Conservation (phyloP, 345 rosid species). For the Chamaenerion angustifolium region DNA sequence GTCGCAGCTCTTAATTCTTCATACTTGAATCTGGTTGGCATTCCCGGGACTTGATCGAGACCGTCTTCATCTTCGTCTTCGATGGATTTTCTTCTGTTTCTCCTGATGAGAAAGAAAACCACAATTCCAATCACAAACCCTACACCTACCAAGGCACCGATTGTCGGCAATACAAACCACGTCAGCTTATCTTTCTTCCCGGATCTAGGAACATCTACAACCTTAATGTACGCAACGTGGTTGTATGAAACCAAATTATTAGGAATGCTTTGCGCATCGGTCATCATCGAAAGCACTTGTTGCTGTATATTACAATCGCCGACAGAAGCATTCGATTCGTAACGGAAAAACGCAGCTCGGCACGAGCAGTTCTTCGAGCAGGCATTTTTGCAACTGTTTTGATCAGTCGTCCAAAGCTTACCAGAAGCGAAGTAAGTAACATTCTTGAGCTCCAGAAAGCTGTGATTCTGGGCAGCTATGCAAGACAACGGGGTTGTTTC, state of each 20-base stretch:
- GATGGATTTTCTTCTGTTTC: too few species aligned
- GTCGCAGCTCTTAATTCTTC: conserved; percentile 1
- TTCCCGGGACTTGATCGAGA: too few species aligned
- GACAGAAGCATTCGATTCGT: not conserved
- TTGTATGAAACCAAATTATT: too few species aligned
- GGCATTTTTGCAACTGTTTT: conserved; percentile 4
- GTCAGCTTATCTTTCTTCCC: too few species aligned
- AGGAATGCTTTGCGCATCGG: too few species aligned
- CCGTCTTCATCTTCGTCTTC: too few species aligned
- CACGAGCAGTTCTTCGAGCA: conserved; percentile 20
- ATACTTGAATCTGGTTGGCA: not conserved
- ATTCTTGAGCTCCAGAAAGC: conserved; percentile 2
- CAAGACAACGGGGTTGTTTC: conserved; percentile 7
- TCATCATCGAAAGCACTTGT: conserved; percentile 10
- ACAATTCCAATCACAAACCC: too few species aligned
- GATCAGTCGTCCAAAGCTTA: not conserved
- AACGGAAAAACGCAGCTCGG: conserved; percentile 10
- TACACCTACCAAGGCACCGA: too few species aligned
- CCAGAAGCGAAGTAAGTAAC: conserved; percentile 3
- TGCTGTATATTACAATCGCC: conserved; percentile 14
- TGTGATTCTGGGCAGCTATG: conserved; percentile 1
- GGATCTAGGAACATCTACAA: too few species aligned
- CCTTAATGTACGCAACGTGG: too few species aligned
- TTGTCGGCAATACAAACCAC: too few species aligned
- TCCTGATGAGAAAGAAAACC: too few species aligned